Percentiles rank a stretch among this genome's conserved stretches.
phyloP scores from a whole-genome alignment of 805 yeast genomes.

The Ogataea ramenticola region DNA sequence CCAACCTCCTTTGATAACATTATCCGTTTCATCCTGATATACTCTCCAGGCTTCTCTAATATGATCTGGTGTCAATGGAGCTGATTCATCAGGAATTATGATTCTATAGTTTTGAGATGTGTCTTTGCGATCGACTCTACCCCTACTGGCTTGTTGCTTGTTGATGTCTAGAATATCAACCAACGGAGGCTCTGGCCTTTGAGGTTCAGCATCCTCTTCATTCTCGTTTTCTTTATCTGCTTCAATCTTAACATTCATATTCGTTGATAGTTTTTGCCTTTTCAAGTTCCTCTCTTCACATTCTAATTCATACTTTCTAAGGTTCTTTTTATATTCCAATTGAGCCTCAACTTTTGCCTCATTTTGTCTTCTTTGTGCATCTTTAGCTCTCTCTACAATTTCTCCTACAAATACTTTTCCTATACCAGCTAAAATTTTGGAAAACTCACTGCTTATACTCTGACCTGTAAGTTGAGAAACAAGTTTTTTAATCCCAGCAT shows the following conservation, averaged over 20 bases:
- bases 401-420: constrained; percentile 90
- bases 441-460: constrained; percentile 69
- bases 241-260: constrained; percentile 13
- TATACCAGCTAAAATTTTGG: constrained; percentile 77
- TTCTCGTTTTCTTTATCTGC: not conserved
- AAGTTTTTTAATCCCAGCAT: constrained; percentile 70
- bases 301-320: constrained; percentile 16
- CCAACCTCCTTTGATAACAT: constrained; percentile 57
- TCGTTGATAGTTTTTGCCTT: not conserved
- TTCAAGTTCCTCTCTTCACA: constrained; percentile 23
- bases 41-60: constrained; percentile 84
- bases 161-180: constrained; percentile 1
- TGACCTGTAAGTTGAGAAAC: constrained; percentile 77
- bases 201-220: constrained; percentile 10
- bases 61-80: constrained; percentile 77
- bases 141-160: not conserved
- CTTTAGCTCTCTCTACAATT: constrained; percentile 73
- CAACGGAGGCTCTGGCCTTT: constrained; percentile 20
- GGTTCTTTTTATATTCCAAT: constrained; percentile 33
- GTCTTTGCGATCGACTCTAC: not conserved
- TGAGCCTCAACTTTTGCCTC: constrained; percentile 33
- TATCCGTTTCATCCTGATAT: constrained; percentile 58
- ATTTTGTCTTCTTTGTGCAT: constrained; percentile 52
- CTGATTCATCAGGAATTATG: constrained; percentile 10
- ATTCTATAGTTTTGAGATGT: not conserved